Evolutionary conservation across 208 protist genomes (phyloP), one percentile per base, ranked within the genome.

Genomic region (Herpetomonas samuelpessoai): DNA sequence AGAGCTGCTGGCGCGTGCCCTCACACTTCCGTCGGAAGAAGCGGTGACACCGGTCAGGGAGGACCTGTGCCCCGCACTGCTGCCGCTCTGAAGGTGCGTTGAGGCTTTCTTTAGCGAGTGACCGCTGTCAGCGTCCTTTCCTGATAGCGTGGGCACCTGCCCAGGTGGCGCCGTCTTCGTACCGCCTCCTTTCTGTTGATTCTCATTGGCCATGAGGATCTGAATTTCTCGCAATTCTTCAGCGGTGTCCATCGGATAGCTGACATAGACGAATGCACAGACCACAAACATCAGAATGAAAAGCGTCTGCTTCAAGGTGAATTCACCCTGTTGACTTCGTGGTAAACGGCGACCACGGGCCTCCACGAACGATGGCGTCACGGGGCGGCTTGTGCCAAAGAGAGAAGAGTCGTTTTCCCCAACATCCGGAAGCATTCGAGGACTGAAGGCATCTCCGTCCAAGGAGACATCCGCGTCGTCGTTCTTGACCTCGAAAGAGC

Each of bases 221-320:
- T 31, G 12, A 2, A 71, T 71, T 41, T 71, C 65, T 22, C 64
- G 28, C 25, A 63, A 46, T 26, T 71, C 57, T 41, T 53, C 44
- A 35, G 46, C 65, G 2, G 39, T 49, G 27, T 57, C 51, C 2
- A 45, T 59, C n/a, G 65, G 65, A 28, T 58, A 54, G 7, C 38
- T 71, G 21, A 39, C 57, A n/a, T 64, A 27, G 24, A 71, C 4
- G 22, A 71, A 26, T 2, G 54, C 49, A 12, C 38, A 27, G 6
- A 71, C 31, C 2, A 63, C 30, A 22, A 63, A 12, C 18, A 65
- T 24, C n/a, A 65, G 51, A 3, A 71, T 44, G 12, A 71, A 18
- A 14, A 25, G 35, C 22, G 57, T 57, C 31, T 64, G 31, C 1
- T 39, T 45, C 3, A 24, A 19, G 14, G 50, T 50, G 4, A 71